Base-by-base conservation (phyloP, 306 rosid species). In the Prunus campanulata region DNA sequence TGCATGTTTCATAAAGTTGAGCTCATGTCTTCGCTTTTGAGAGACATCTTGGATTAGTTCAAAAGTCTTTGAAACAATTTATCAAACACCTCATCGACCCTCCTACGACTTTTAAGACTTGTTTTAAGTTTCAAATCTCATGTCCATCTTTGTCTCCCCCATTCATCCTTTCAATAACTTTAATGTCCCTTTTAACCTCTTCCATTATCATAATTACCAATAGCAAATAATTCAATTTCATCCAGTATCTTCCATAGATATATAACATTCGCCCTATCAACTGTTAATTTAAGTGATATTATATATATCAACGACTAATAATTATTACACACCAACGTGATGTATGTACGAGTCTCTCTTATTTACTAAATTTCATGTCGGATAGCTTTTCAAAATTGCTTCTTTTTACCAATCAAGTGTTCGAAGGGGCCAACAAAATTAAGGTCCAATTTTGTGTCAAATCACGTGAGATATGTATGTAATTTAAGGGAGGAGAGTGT, bases 1-100 rank as follows among this genome's bases (percentile, higher is more conserved):
- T 74, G 69, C 77, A 74, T 74, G 77, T 74, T 74, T 46, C 68
- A 74, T 74, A 74, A 74, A 74, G 77, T 74, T 74, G 77, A 18
- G 68, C 3, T 74, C 77, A 60, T 74, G 77, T 74, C 77, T 25
- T 60, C 24, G 46, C 77, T 61, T 74, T 74, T 62, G 47, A 74
- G 69, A 72, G 77, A 57, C 24, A 27, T 72, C 24, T 71, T 71
- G 67, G 16, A 39, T 72, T 72, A 57, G 25, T 72, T 57, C 76
- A 14, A 57, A 56, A 74, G 77, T 74, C 68, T 46, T 60, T 25
- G 77, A 46, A 25, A 14, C 67, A 72, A 57, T 59, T 57, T 72
- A 62, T 42, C 51, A 57, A 72, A 24, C 44, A 44, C 44, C 76
- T 39, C 54, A 22, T 74, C 59, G 27, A 59, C 19, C 56, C 55